Percentiles rank a stretch among this genome's conserved stretches.
These are phyloP conservation scores for Bipolaris oryzae DNA, from an alignment of 2,329 filamentous ascomycete genomes.

Conservation along the genomic window DNA sequence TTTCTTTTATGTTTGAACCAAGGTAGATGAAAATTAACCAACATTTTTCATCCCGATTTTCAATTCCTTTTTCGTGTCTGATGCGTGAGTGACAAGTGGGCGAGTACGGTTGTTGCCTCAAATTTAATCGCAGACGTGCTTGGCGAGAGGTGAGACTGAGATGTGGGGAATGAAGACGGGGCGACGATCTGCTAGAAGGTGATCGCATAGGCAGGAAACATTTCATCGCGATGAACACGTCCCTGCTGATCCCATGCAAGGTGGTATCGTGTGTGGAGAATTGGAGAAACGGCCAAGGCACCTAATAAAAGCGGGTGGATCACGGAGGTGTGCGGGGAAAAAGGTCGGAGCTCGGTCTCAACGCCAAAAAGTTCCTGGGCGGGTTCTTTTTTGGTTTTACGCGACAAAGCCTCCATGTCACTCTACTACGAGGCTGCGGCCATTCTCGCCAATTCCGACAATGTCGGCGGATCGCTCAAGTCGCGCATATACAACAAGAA, in stretches of 20 bases:
- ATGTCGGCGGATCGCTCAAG: constrained; percentile 83
- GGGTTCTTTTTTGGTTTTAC: background rate
- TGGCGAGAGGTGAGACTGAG: too few relatives aligned
- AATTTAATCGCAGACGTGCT: too few relatives aligned
- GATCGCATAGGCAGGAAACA: too few relatives aligned
- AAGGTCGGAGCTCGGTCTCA: constrained; percentile 12
- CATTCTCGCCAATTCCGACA: constrained; percentile 68
- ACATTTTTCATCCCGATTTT: background rate
- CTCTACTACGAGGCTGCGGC: constrained; percentile 91
- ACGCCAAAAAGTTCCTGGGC: constrained; percentile 13
- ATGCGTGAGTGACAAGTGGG: background rate
- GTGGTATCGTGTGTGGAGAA: background rate
- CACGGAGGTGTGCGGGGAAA: constrained; percentile 12
- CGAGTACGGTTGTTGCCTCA: too few relatives aligned
- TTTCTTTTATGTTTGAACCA: background rate
- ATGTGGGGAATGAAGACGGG: too few relatives aligned
- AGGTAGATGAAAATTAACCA: background rate
- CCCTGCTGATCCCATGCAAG: background rate
- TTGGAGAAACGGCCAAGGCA: background rate
- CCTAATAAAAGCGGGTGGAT: background rate
- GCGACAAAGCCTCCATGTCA: constrained; percentile 67
- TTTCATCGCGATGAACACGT: too few relatives aligned
- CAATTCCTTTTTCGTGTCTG: background rate
- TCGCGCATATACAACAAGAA: constrained; percentile 80
- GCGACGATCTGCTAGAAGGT: too few relatives aligned